These are phyloP conservation scores for Schizophyllum amplum DNA, from an alignment of 1,284 basidiomycete genomes.

Conservation along the genomic window DNA sequence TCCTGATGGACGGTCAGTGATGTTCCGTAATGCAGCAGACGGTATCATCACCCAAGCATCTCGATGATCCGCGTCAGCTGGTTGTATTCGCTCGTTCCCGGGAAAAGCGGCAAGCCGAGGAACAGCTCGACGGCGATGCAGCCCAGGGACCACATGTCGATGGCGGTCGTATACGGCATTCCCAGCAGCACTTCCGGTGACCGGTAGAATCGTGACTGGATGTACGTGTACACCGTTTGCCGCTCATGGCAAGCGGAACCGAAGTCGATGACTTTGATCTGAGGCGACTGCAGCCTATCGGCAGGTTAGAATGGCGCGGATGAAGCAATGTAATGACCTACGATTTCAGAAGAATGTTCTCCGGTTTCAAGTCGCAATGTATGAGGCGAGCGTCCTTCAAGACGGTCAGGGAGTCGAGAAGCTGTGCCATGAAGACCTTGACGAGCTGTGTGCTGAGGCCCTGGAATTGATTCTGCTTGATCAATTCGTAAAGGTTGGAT, in stretches of 20 bases:
- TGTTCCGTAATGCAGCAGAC: constrained; percentile 30
- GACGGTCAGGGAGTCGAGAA: constrained; percentile 88
- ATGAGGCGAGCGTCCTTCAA: constrained; percentile 94
- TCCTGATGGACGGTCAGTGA: constrained; percentile 30
- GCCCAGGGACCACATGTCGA: constrained; percentile 94
- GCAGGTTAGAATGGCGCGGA: neutral
- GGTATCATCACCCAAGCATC: constrained; percentile 69
- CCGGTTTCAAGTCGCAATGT: constrained; percentile 97
- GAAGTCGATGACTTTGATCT: constrained; percentile 99
- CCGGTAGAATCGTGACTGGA: constrained; percentile 97
- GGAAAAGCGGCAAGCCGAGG: constrained; percentile 92
- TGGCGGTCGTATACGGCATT: constrained; percentile 88
- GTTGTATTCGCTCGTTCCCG: constrained; percentile 98
- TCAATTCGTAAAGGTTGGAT: constrained; percentile 97
- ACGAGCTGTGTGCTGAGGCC: constrained; percentile 95
- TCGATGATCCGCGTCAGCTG: constrained; percentile 95
- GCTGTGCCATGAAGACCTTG: constrained; percentile 94
- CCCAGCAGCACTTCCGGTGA: constrained; percentile 96
- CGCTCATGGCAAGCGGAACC: constrained; percentile 98
- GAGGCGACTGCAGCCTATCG: constrained; percentile 85
- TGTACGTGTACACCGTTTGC: constrained; percentile 99
- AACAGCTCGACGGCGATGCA: constrained; percentile 98
- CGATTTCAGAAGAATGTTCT: constrained; percentile 94
- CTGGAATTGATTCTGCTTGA: constrained; percentile 99
- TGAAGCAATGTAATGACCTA: constrained; percentile 22